A percentile compares a stretch with the other conserved stretches of the same genome.
phyloP scores from a whole-genome alignment of 257 asterid genomes.

The Fraxinus excelsior region DNA sequence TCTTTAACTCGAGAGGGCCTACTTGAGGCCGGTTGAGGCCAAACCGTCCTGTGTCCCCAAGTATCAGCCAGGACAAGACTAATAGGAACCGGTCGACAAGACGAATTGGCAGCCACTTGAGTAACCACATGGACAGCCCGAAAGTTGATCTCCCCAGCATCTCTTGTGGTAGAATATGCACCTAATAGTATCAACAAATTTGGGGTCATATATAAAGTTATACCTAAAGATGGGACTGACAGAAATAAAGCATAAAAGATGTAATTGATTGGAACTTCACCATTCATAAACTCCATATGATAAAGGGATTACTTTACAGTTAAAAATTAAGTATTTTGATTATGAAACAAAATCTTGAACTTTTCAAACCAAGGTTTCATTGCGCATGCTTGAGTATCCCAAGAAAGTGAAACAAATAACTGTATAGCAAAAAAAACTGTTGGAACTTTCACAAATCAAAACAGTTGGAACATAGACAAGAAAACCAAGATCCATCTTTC shows the following conservation, averaged over 20 bases:
- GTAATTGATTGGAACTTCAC: constrained; percentile 3
- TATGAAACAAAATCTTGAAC: not conserved
- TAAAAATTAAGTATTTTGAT: not conserved
- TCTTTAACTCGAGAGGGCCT: constrained; percentile 20
- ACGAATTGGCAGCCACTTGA: constrained; percentile 40
- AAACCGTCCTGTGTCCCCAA: constrained; percentile 36
- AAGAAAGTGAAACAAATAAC: constrained; percentile 9
- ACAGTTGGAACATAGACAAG: not conserved
- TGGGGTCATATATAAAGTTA: not conserved
- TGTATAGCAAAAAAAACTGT: not conserved
- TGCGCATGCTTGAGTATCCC: constrained; percentile 14
- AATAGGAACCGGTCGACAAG: constrained; percentile 37
- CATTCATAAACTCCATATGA: not conserved
- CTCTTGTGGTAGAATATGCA: constrained; percentile 44
- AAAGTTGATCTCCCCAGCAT: constrained; percentile 49
- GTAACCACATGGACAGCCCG: constrained; percentile 39
- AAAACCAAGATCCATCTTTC: not conserved
- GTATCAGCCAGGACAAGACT: constrained; percentile 27
- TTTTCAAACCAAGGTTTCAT: not conserved
- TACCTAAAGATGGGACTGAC: not conserved
- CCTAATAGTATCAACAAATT: constrained; percentile 21
- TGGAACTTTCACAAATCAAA: constrained; percentile 9
- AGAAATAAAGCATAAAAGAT: not conserved
- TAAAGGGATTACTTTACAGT: constrained; percentile 4
- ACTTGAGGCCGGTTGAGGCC: constrained; percentile 16